Evolutionary conservation across 2,329 filamentous ascomycete species (phyloP).

Genomic region (Cladophialophora carrionii): DNA sequence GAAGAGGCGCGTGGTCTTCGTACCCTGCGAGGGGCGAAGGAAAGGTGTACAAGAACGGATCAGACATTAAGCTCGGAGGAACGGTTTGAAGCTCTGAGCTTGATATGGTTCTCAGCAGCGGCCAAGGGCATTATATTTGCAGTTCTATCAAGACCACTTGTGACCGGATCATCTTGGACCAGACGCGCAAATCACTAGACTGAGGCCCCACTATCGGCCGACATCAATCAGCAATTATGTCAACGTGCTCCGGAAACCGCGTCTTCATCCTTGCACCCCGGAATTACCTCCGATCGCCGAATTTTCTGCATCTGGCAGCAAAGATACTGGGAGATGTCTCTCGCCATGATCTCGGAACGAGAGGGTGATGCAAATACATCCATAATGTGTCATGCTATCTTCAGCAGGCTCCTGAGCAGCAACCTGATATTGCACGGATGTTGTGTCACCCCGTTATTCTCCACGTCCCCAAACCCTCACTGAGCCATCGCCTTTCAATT

Average conservation of each 20-base stretch:
- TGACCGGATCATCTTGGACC: background rate
- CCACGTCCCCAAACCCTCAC: conserved; percentile 86
- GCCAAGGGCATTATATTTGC: background rate
- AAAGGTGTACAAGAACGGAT: conserved; percentile 58
- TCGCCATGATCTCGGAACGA: background rate
- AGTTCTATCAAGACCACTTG: background rate
- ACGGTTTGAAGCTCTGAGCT: background rate
- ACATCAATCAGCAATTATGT: background rate
- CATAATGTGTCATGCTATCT: background rate
- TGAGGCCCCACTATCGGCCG: background rate
- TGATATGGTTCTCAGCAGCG: background rate
- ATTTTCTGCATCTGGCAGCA: background rate
- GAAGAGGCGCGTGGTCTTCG: conserved; percentile 52
- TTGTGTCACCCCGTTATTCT: conserved; percentile 44
- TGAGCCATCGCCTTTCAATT: conserved; percentile 75
- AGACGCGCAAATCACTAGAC: background rate
- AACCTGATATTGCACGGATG: background rate
- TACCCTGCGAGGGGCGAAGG: conserved; percentile 60
- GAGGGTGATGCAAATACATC: background rate
- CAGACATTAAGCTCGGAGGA: conserved; percentile 48
- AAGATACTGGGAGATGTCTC: background rate
- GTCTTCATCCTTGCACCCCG: background rate
- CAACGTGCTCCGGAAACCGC: background rate
- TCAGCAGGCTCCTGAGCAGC: background rate
- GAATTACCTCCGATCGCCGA: background rate